These are phyloP conservation scores for Sporobolomyces pararoseus DNA, from an alignment of 768 basidiomycete genomes.

Conservation along the genomic window DNA sequence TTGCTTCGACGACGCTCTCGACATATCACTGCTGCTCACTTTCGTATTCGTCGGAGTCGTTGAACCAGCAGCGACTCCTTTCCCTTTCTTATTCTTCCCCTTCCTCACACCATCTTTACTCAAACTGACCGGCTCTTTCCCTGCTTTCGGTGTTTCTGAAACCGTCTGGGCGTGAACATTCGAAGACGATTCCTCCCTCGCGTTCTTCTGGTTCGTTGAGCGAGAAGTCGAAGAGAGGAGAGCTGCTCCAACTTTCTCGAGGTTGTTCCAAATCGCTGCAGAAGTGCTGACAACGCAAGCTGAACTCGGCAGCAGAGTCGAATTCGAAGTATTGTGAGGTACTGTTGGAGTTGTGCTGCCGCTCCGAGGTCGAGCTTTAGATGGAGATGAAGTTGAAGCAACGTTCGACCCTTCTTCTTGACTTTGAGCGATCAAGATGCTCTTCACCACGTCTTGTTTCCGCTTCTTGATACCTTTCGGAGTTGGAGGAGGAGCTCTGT, in stretches of 20 bases:
- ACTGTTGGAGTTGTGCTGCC: background rate
- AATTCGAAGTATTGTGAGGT: no score
- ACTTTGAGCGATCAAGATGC: slow-evolving; percentile 9
- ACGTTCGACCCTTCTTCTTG: background rate
- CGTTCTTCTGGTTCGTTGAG: background rate
- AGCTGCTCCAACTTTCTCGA: slow-evolving; percentile 5
- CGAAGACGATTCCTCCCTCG: background rate
- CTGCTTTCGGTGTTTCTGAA: background rate
- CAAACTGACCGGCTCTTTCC: background rate
- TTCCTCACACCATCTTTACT: background rate
- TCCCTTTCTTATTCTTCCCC: slow-evolving; percentile 12
- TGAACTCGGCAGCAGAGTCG: background rate
- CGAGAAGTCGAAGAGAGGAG: background rate
- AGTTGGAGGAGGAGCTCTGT: background rate
- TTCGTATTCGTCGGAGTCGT: background rate
- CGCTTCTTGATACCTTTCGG: background rate
- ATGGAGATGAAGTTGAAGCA: background rate
- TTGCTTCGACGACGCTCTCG: slow-evolving; percentile 5
- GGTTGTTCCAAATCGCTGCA: background rate
- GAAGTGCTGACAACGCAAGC: slow-evolving; percentile 23
- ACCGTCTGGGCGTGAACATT: background rate
- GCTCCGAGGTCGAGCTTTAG: background rate
- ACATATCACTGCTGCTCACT: background rate
- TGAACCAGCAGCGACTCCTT: background rate
- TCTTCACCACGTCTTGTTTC: slow-evolving; percentile 9